Conservation (phyloP, 179 eudicot species). For the Beta lomatogona region DNA sequence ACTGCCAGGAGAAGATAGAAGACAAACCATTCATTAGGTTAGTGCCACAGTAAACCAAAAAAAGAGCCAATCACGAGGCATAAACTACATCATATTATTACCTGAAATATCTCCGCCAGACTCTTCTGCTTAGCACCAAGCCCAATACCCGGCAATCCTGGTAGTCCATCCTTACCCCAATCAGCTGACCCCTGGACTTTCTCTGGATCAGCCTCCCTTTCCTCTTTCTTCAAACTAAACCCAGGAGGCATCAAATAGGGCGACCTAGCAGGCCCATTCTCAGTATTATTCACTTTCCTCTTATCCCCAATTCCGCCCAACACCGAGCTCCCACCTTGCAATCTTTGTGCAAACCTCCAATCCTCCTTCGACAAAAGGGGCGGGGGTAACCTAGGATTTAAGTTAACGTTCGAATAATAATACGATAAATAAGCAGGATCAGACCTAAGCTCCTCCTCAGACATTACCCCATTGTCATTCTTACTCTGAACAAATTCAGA, state of each 20-base stretch:
- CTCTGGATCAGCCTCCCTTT: constrained; percentile 58
- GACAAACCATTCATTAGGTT: neutral
- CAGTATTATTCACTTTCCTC: constrained; percentile 63
- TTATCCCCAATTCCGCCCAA: constrained; percentile 88
- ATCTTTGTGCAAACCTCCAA: constrained; percentile 86
- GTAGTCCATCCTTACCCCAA: constrained; percentile 96
- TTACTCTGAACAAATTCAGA: constrained; percentile 55
- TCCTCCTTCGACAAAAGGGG: constrained; percentile 94
- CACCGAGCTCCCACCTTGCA: constrained; percentile 83
- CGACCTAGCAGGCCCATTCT: constrained; percentile 66
- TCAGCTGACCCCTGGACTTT: constrained; percentile 58
- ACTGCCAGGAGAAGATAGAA: too few relatives aligned
- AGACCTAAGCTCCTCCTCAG: constrained; percentile 95
- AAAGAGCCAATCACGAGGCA: neutral
- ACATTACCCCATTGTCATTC: constrained; percentile 55
- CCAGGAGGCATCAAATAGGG: constrained; percentile 84
- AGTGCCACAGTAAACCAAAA: neutral
- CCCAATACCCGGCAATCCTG: constrained; percentile 93
- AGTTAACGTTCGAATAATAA: constrained; percentile 83
- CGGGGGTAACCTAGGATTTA: constrained; percentile 97
- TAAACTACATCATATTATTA: constrained; percentile 24
- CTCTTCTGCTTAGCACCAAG: constrained; percentile 91
- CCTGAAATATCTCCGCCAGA: constrained; percentile 96
- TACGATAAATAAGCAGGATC: constrained; percentile 85
- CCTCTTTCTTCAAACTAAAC: constrained; percentile 75